A percentile compares a stretch with the other conserved stretches of the same genome.
phyloP scores from a whole-genome alignment of 2,329 filamentous ascomycete species.

The Rutstroemia sp. region DNA sequence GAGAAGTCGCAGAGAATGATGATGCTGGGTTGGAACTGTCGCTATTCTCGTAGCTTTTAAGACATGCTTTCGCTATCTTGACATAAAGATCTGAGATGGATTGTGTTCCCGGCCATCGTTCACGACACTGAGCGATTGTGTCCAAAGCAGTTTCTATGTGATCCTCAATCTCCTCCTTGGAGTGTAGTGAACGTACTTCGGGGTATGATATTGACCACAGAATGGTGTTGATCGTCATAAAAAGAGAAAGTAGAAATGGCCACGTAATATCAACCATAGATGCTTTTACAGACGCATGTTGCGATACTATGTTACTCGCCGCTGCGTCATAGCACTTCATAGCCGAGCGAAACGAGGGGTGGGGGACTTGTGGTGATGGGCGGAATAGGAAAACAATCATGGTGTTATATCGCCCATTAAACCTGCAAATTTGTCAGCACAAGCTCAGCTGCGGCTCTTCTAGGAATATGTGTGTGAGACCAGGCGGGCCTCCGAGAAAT shows the following conservation, averaged over 20 bases:
- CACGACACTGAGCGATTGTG: constrained; percentile 70
- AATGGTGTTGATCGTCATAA: constrained; percentile 85
- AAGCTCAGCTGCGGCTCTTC: constrained; percentile 4
- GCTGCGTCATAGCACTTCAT: constrained; percentile 77
- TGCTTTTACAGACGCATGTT: constrained; percentile 70
- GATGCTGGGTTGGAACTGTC: constrained; percentile 39
- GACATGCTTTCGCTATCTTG: constrained; percentile 77
- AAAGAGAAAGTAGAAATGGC: constrained; percentile 84
- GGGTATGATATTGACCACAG: constrained; percentile 88
- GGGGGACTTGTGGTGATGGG: constrained; percentile 85
- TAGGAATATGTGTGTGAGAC: too few relatives aligned
- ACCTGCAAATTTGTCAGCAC: constrained; percentile 38
- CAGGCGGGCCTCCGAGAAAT: too few relatives aligned
- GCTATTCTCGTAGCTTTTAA: constrained; percentile 74
- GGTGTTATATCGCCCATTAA: constrained; percentile 66
- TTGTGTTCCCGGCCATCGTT: constrained; percentile 85
- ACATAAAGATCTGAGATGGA: constrained; percentile 79
- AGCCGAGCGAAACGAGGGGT: constrained; percentile 73
- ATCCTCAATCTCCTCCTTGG: constrained; percentile 66
- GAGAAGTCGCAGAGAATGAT: constrained; percentile 38
- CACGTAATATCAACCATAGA: constrained; percentile 80
- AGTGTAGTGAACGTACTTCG: constrained; percentile 67
- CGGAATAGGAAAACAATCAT: constrained; percentile 85
- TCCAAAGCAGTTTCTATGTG: constrained; percentile 70
- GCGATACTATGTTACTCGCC: constrained; percentile 72